Base-by-base conservation (phyloP, 495 filamentous ascomycete genomes). In the Penicillium roqueforti region DNA sequence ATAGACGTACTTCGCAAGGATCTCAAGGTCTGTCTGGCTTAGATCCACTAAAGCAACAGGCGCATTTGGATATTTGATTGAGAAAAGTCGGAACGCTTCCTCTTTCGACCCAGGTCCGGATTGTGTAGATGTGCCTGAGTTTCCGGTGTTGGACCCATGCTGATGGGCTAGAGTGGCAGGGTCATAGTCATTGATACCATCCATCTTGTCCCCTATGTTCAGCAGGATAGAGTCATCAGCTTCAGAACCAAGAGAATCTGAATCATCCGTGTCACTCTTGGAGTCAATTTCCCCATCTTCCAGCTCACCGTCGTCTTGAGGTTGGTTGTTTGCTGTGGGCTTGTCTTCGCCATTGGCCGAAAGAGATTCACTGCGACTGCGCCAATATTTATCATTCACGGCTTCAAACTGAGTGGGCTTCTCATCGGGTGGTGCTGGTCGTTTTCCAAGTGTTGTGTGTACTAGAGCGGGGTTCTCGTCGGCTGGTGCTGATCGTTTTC, bases 191-290 rank as follows among this genome's bases (percentile, higher is more conserved):
- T 67, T 62, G 18, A 56, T 45, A 16, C 53, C 53, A 51, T 55
- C 57, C 23, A 14, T 51, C 48, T 68, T 61, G 1, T 63, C 56
- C 10, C 70, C 68, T 32, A 75, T 66, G 40, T 77, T 77, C 57
- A 77, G 36, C 62, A 77, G 25, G 25, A 77, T 72, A 0, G 73
- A 77, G 43, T 76, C 69, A 37, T 74, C 71, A 1, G 66, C 71
- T 40, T 73, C 73, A 1, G 68, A 70, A 42, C 68, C 69, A 43
- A 65, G 31, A 26, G 67, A 70, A 14, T 62, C 68, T 16, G 74
- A 73, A 37, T 65, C 68, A 25, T 73, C 70, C 0, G 74, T 74
- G 20, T 76, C 71, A 39, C 63, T 65, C 29, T 39, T 47, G 16
- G 57, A 59, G 14, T 69, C 56, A 9, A 64, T 47, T 26, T 66